Base-by-base conservation (phyloP, 2,329 filamentous ascomycete genomes). In the Orbilia quercus region DNA sequence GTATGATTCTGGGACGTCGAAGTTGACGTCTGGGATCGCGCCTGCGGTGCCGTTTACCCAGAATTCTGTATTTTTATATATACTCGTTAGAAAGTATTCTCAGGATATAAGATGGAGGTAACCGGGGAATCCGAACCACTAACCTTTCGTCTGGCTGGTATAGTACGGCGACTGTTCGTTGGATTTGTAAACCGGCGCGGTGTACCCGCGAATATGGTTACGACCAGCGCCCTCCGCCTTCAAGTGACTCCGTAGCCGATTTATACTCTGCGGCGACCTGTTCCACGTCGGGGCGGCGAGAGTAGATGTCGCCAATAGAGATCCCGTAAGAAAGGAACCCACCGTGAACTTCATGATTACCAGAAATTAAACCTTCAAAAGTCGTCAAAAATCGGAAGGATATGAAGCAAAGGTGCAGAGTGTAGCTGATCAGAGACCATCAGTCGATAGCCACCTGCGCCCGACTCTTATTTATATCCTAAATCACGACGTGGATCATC, bases 1-100 rank as follows among this genome's bases (percentile, higher is more conserved):
- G 75, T 89, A 89, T 0, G 85, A 87, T 79, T 90, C 87, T 63
- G 86, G 85, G 42, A 91, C 81, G 74, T 92, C 89, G 72, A 90
- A 92, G 22, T 84, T 79, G 0, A 92, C 87, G 16, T 91, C 88
- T 0, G 90, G 90, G 47, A 92, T 85, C 0, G 80, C 82, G 7
- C 63, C 63, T 14, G 28, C n/a, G 1, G 83, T 84, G 1, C 89
- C 87, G 76, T 91, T 85, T 38, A 91, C 87, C 18, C 83, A 84
- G 72, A 88, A 90, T 75, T 84, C 87, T 88, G 74, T 9, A 28
- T 7, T 58, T 22, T 36, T 16, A 7, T 44, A 20, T 38, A 65
- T 34, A 45, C 2, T 16, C n/a, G n/a, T n/a, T n/a, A n/a, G n/a
- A n/a, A n/a, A n/a, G n/a, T n/a, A n/a, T n/a, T n/a, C n/a, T n/a